Evolutionary conservation across 306 rosid species (phyloP).

Genomic region (Corylus heterophylla): DNA sequence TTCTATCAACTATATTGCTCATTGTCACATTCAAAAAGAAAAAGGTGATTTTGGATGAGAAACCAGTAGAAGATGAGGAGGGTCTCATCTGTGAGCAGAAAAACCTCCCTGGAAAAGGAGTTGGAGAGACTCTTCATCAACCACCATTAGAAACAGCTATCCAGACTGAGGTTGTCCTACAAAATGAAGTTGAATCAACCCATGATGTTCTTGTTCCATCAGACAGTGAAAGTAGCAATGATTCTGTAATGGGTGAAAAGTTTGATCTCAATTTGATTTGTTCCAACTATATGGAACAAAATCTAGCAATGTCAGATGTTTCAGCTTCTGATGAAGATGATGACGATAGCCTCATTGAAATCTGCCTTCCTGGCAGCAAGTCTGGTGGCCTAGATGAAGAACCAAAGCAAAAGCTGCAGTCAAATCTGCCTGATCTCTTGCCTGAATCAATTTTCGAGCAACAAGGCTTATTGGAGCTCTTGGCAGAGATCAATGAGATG

Average conservation of each 20-base stretch:
- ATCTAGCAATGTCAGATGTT: slow-evolving; percentile 30
- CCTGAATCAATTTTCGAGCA: slow-evolving; percentile 44
- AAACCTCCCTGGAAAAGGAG: slow-evolving; percentile 14
- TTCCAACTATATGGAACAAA: slow-evolving; percentile 14
- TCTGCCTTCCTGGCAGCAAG: slow-evolving; percentile 45
- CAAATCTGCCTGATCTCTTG: slow-evolving; percentile 36
- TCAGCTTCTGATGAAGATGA: slow-evolving; percentile 43
- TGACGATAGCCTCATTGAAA: slow-evolving; percentile 57
- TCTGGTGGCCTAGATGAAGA: slow-evolving; percentile 35
- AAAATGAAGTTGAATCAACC: slow-evolving; percentile 34
- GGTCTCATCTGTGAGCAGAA: slow-evolving; percentile 4
- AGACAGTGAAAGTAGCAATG: slow-evolving; percentile 47
- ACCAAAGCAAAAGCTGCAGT: slow-evolving; percentile 29
- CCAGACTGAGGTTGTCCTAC: slow-evolving; percentile 22
- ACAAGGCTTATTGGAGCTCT: slow-evolving; percentile 42
- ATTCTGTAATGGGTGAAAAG: slow-evolving; percentile 31
- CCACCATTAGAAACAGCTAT: slow-evolving; percentile 21
- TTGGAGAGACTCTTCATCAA: slow-evolving; percentile 6
- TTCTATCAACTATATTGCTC: slow-evolving; percentile 41
- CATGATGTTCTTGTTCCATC: slow-evolving; percentile 35
- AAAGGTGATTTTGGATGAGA: slow-evolving; percentile 31
- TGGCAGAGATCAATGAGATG: slow-evolving; percentile 57
- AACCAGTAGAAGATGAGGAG: slow-evolving; percentile 16
- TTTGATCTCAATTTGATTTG: slow-evolving; percentile 31
- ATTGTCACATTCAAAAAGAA: slow-evolving; percentile 42